Base-by-base conservation (phyloP, 108 stramenopile species). In the Poteriospumella lacustris region DNA sequence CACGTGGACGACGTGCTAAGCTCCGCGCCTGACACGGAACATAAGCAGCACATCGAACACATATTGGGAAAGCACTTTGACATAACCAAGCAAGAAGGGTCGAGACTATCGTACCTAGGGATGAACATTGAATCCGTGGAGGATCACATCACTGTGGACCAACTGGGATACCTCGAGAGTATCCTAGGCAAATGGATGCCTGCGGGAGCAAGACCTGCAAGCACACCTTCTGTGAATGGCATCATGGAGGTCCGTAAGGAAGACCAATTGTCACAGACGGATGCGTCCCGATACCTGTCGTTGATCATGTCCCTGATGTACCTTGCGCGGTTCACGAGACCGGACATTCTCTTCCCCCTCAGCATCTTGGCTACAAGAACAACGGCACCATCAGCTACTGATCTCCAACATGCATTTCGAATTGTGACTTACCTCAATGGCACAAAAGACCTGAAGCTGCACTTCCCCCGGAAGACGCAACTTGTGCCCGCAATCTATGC, bases 401-500 rank as follows among this genome's bases (percentile, higher is more conserved):
- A 64, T 24, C 5, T 19, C 33, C 9, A 5, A 5, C 5, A 19
- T 31, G 60, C 60, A 64, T 5, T 64, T 3, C 60, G 60, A 64
- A 64, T 64, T 64, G 60, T 64, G 12, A 5, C 9, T 3, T 64
- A 64, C 36, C 60, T 64, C 5, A 9, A 5, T 33, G 60, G 60
- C 24, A 64, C 15, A 34, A 26, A 26, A 3, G 5, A 3, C 3
- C 5, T 33, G 3, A 34, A 34, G 9, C 9, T 64, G 5, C 9
- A 9, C 31, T 31, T 64, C 60, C 52, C 52, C 52, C 33, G 36
- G 28, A 64, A 5, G 12, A 64, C 15, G 5, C n/a, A n/a, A n/a
- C 60, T 64, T 12, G 33, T 9, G 15, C 47, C 47, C 47, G 47
- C 47, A 9, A 64, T 64, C 60, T 64, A 34, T 64, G 60, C 60